Conservation (phyloP, 768 basidiomycete genomes). For the Lactarius sanguifluus region DNA sequence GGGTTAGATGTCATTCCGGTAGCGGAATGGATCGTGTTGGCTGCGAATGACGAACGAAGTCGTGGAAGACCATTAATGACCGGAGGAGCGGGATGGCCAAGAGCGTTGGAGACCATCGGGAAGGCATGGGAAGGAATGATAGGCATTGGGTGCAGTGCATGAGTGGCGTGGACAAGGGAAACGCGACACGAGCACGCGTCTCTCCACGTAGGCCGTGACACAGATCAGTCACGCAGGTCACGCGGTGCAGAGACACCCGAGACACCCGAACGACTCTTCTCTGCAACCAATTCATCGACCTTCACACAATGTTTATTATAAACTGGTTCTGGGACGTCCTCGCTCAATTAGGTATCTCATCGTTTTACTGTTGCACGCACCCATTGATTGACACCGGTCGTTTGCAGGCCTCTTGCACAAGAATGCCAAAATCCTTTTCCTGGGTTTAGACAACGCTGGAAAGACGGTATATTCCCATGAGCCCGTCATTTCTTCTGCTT, state of each 20-base stretch:
- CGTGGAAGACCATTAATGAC: constrained; percentile 12
- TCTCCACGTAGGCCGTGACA: not conserved
- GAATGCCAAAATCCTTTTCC: constrained; percentile 99
- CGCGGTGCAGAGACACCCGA: constrained; percentile 1
- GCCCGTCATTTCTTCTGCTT: not conserved
- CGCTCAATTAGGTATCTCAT: constrained; percentile 75
- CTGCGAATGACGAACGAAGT: constrained; percentile 19
- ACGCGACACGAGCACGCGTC: not conserved
- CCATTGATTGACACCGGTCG: not conserved
- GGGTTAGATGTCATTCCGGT: constrained; percentile 28
- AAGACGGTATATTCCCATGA: constrained; percentile 73
- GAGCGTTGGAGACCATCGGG: constrained; percentile 20
- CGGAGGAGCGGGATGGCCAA: constrained; percentile 16
- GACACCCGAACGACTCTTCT: constrained; percentile 4
- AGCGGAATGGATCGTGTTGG: constrained; percentile 27
- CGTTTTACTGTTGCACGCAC: not conserved
- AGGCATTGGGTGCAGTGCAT: constrained; percentile 6
- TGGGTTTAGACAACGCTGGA: constrained; percentile 98
- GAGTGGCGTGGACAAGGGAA: constrained; percentile 3
- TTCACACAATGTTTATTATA: constrained; percentile 68
- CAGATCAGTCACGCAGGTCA: not conserved
- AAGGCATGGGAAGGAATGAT: constrained; percentile 16
- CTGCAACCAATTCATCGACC: constrained; percentile 1
- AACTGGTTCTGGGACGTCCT: constrained; percentile 99
- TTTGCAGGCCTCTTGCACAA: constrained; percentile 82